Evolutionary conservation across 1,139 yeast species (phyloP).

Genomic region (Protomyces inundatus): DNA sequence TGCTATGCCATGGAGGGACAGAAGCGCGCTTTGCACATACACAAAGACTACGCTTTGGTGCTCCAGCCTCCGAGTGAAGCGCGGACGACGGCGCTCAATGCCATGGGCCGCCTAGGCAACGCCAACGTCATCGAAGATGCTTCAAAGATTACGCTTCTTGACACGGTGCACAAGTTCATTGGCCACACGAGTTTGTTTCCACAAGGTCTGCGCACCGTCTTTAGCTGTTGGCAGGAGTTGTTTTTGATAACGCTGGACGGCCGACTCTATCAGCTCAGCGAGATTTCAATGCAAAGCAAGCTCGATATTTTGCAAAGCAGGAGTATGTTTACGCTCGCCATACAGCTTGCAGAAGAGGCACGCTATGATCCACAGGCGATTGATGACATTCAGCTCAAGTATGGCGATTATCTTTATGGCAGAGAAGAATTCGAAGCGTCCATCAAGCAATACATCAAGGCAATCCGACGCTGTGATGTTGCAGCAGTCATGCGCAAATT

Average conservation of each 20-base stretch:
- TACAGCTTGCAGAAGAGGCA: conserved; percentile 55
- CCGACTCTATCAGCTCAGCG: conserved; percentile 59
- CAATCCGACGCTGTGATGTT: conserved; percentile 49
- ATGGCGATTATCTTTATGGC: conserved; percentile 66
- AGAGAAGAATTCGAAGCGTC: conserved; percentile 65
- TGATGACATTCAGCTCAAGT: conserved; percentile 55
- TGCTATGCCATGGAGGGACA: conserved; percentile 56
- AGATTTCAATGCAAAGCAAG: conserved; percentile 61
- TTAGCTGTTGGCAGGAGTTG: conserved; percentile 53
- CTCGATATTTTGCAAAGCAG: conserved; percentile 66
- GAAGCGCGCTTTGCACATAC: conserved; percentile 51
- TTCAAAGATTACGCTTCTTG: conserved; percentile 59
- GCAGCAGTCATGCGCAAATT: conserved; percentile 76
- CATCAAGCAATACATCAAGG: conserved; percentile 58
- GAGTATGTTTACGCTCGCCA: conserved; percentile 68
- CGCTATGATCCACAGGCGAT: conserved; percentile 43
- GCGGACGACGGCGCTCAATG: conserved; percentile 13
- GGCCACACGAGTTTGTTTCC: conserved; percentile 67
- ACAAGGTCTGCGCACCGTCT: conserved; percentile 54
- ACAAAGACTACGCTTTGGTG: conserved; percentile 52
- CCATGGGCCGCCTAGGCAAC: conserved; percentile 5
- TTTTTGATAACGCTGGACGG: conserved; percentile 72
- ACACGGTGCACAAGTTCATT: conserved; percentile 61
- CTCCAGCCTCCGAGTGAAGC: conserved; percentile 44
- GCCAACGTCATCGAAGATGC: conserved; percentile 33